These are phyloP conservation scores for Boletus fagicola DNA, from an alignment of 768 basidiomycete species.

Conservation along the genomic window DNA sequence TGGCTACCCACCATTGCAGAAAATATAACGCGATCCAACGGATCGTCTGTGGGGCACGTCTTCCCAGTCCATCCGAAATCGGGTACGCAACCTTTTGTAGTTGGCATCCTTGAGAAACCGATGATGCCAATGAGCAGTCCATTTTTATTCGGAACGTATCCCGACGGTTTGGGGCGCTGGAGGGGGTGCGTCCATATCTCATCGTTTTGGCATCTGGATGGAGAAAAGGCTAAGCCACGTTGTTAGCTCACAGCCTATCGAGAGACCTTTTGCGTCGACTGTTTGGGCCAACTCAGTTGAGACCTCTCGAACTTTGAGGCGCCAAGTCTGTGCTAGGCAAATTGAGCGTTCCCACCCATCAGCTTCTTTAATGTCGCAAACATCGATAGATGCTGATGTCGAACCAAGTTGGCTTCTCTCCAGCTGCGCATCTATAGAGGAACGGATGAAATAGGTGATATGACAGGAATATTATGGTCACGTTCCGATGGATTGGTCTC, in stretches of 20 bases:
- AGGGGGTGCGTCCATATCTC: background rate
- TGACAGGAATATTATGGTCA: slow-evolving; percentile 13
- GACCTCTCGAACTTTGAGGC: background rate
- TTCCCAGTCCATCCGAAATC: background rate
- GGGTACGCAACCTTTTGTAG: background rate
- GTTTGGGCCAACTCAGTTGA: background rate
- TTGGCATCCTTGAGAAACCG: background rate
- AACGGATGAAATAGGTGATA: slow-evolving; percentile 19
- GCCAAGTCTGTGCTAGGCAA: background rate
- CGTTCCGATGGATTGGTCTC: slow-evolving; percentile 10
- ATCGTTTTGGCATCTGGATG: background rate
- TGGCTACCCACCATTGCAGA: background rate
- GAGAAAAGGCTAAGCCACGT: slow-evolving; percentile 28
- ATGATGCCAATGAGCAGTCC: background rate
- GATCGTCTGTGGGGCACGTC: background rate
- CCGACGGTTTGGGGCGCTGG: background rate
- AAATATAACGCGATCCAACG: background rate
- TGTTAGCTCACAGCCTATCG: slow-evolving; percentile 5
- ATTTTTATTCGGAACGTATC: background rate
- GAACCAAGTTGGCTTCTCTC: slow-evolving; percentile 10
- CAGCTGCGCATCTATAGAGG: slow-evolving; percentile 4
- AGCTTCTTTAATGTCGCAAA: slow-evolving; percentile 18
- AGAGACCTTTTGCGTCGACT: background rate
- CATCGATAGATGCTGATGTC: background rate
- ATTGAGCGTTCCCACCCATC: background rate